Evolutionary conservation across 805 yeast species (phyloP).

Genomic region (Candida schatavii): DNA sequence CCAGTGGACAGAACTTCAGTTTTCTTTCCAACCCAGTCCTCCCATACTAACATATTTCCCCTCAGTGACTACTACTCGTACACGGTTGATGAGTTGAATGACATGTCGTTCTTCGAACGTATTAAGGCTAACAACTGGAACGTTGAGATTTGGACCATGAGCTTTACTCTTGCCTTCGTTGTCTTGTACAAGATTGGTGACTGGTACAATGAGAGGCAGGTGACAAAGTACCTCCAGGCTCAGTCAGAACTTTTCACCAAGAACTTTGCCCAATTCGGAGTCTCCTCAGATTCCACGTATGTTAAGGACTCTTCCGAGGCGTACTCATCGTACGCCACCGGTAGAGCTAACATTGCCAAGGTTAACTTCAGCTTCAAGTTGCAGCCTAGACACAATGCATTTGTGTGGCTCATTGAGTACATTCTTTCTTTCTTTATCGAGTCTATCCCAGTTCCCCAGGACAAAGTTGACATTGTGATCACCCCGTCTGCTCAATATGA

Average conservation of each 20-base stretch:
- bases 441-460: slow-evolving; percentile 52
- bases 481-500: slow-evolving; percentile 55
- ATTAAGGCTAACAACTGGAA: slow-evolving; percentile 68
- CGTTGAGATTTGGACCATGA: slow-evolving; percentile 60
- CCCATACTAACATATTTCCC: too few species aligned
- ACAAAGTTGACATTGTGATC: slow-evolving; percentile 61
- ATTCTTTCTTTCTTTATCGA: slow-evolving; percentile 56
- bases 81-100: slow-evolving; percentile 52
- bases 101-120: slow-evolving; percentile 59
- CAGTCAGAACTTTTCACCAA: slow-evolving; percentile 52
- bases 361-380: slow-evolving; percentile 61
- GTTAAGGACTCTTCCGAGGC: slow-evolving; percentile 63
- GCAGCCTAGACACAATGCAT: slow-evolving; percentile 76
- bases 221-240: slow-evolving; percentile 49
- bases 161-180: slow-evolving; percentile 48
- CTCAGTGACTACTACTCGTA: slow-evolving; percentile 21
- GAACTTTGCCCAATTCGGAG: slow-evolving; percentile 81
- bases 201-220: slow-evolving; percentile 53
- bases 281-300: slow-evolving; percentile 35
- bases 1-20: too few species aligned
- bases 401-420: slow-evolving; percentile 64
- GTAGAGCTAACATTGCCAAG: slow-evolving; percentile 73
- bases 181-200: slow-evolving; percentile 58
- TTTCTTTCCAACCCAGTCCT: too few species aligned
- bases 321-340: slow-evolving; percentile 78